Base-by-base conservation (phyloP, 495 filamentous ascomycete species). In the Hypoxylon perforatum region DNA sequence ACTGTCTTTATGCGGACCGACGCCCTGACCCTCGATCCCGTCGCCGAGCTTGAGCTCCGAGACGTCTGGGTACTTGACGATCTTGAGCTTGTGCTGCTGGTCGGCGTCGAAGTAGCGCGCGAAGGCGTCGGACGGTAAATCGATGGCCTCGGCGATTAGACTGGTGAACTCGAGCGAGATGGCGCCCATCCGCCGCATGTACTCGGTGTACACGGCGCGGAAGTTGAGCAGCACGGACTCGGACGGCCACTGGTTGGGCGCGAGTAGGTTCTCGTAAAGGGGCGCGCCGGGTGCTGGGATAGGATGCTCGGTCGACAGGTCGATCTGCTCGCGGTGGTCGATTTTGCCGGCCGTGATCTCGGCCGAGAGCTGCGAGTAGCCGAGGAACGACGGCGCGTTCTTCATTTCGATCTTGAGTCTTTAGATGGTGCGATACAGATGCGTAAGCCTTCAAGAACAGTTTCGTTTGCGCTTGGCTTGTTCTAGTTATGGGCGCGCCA, bases 1-100 rank as follows among this genome's bases (percentile, higher is more conserved):
- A 49, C 86, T 90, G 76, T 99, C 95, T 75, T 99, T 99, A 76
- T 99, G 95, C 8, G 95, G 90, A 0, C 95, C 93, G 1, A 96
- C 92, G 18, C 93, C 93, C 70, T 91, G 88, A 9, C 85, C 82
- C 49, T 83, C 78, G 0, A 47, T 28, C 3, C 88, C 73, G 10
- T 80, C 71, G 2, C 22, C 49, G 8, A 80, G 61, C 11, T 77
- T 77, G 5, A 88, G 72, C 61, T 76, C 73, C 3, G 82, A 75
- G 0, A 86, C 77, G 70, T 91, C 87, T 0, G 91, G 89, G 67
- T 97, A 97, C 75, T 95, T 96, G 65, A 97, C 87, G 57, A 97
- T 91, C 74, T 98, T 98, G 38, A 97, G 80, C 70, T 95, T 94
- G 79, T 96, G 92, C 82, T 96, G 90, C 76, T 93, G 89, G 3